Percentiles rank a stretch among this genome's conserved stretches.
phyloP scores from a whole-genome alignment of 176 grass and related monocot genomes.

The Hordeum vulgare region MorexV3_pseudomolecules_assembly NC_058519.1:55140841-55141340 shows the following conservation, averaged over 20 bases:
- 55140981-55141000: constrained; percentile 98
- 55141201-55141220: not conserved
- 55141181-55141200: not conserved
- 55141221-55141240: not conserved
- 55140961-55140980: constrained; percentile 97
- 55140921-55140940: constrained; percentile 70
- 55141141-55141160: not conserved
- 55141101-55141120: constrained; percentile 86
- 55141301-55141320: not conserved
- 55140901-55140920: constrained; percentile 17
- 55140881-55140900: constrained; percentile 7
- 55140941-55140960: constrained; percentile 92
- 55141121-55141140: not conserved
- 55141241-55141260: not conserved
- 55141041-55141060: constrained; percentile 93
- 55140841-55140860: not conserved
- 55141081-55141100: constrained; percentile 97
- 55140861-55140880: constrained; percentile 3
- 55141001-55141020: constrained; percentile 70
- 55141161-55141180: not conserved
- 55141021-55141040: constrained; percentile 92
- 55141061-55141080: constrained; percentile 95
- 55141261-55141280: not conserved
- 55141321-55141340: not conserved
- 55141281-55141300: not conserved